A percentile compares a stretch with the other conserved stretches of the same genome.
phyloP scores from a whole-genome alignment of 2,329 filamentous ascomycete species.

The Xylariales sp. region DNA sequence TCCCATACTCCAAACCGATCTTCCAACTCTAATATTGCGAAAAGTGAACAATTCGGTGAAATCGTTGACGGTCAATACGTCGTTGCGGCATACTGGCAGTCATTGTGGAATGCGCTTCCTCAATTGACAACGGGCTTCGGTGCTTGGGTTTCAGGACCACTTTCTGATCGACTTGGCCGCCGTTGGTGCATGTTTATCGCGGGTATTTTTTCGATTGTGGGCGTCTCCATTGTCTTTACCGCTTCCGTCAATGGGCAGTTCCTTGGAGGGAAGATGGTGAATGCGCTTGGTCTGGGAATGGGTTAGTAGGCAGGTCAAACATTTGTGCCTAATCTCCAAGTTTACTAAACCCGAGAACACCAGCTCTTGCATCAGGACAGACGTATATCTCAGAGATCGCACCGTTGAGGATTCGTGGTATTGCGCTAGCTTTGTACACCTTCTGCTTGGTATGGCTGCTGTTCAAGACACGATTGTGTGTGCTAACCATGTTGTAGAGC shows the following conservation, averaged over 20 bases:
- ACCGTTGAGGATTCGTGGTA: slow-evolving; percentile 6
- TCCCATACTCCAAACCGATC: background rate
- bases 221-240: slow-evolving; percentile 4
- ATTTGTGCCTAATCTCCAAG: background rate
- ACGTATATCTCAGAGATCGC: slow-evolving; percentile 7
- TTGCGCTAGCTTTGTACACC: slow-evolving; percentile 4
- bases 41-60: slow-evolving; percentile 5
- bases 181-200: slow-evolving; percentile 6
- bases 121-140: slow-evolving; percentile 5
- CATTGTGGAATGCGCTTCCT: slow-evolving; percentile 4
- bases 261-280: slow-evolving; percentile 8
- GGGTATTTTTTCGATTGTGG: slow-evolving; percentile 1
- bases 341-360: background rate
- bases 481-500: too few species aligned
- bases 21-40: background rate
- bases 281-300: slow-evolving; percentile 4
- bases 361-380: slow-evolving; percentile 6
- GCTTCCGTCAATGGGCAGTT: slow-evolving; percentile 3
- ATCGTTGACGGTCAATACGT: slow-evolving; percentile 6
- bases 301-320: background rate
- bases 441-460: slow-evolving; percentile 4
- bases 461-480: too few species aligned
- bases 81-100: slow-evolving; percentile 6
- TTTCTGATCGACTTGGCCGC: slow-evolving; percentile 4
- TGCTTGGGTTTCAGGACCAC: slow-evolving; percentile 4